Base-by-base conservation (phyloP, 805 yeast genomes). In the Lipomyces lipofer region DNA sequence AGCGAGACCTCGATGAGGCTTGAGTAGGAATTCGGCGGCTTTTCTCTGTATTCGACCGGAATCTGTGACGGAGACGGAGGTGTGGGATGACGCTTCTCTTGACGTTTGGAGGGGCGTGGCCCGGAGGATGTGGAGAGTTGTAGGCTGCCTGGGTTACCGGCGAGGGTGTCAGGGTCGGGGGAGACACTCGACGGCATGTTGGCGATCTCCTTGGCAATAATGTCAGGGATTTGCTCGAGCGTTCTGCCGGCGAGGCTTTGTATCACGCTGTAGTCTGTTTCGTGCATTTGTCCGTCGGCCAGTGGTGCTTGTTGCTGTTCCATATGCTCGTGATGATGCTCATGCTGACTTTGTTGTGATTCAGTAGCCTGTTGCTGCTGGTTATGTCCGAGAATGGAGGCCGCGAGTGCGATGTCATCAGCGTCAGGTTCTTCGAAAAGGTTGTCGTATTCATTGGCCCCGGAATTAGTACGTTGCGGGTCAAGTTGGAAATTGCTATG, bases 21-120 rank as follows among this genome's bases (percentile, higher is more conserved):
- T 17, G 95, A 88, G 67, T 88, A 87, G 0, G 96, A 85, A 47
- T 83, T 77, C 9, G 84, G 78, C 1, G 99, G 99, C 68, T 92
- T 94, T 10, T 83, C 78, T 63, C 96, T 78, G 69, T 81, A 89
- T 70, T 87, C 89, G 54, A 81, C 87, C 0, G 98, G 99, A 44
- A 92, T 89, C 64, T 90, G 97, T 51, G 60, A 55, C 10, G 62
- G 62, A 7, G 62, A 58, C 6, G 45, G 53, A 7, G 62, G 62
- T 3, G 60, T 47, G 4, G 58, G 50, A 27, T 56, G 47, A 25
- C 60, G 49, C 35, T 46, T 52, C 24, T 54, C 59, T 33, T 22
- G 42, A 15, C 60, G 55, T 19, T 32, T 36, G 22, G 28, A 12
- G 12, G 46, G 27, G 12, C 32, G 8, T 24, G 42, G 22, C 24